These are phyloP conservation scores for Talaromyces proteolyticus DNA, from an alignment of 495 filamentous ascomycete genomes.

Conservation along the genomic window DNA sequence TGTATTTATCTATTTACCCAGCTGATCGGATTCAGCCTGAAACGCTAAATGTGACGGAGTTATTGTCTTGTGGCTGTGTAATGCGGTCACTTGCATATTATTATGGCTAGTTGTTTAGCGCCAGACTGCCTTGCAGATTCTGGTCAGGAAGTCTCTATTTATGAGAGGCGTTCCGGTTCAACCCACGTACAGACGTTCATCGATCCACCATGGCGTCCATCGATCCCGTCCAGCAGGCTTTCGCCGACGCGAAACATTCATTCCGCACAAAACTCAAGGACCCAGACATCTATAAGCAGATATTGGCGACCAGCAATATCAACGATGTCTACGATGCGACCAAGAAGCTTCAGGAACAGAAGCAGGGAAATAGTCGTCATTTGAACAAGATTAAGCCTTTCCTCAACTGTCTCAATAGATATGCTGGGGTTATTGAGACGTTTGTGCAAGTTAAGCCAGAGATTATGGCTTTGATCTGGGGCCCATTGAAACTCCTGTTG, in stretches of 20 bases:
- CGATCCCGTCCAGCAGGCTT: conserved; percentile 13
- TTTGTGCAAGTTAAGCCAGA: conserved; percentile 28
- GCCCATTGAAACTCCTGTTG: conserved; percentile 25
- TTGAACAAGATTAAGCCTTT: conserved; percentile 21
- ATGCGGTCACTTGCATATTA: not conserved
- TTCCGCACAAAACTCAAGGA: conserved; percentile 14
- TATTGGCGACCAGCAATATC: conserved; percentile 12
- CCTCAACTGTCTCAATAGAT: conserved; percentile 16
- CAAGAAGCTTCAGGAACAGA: conserved; percentile 20
- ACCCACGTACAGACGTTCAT: not conserved
- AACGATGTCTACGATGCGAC: conserved; percentile 20
- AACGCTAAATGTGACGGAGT: not conserved
- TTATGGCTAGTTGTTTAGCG: not conserved
- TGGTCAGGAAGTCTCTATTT: too few species aligned
- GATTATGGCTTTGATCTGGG: conserved; percentile 25
- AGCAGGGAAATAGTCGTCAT: conserved; percentile 11
- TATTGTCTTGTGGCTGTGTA: not conserved
- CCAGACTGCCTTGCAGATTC: too few species aligned
- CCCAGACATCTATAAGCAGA: conserved; percentile 11
- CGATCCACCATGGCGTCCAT: not conserved
- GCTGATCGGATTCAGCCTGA: not conserved
- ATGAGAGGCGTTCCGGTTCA: not conserved
- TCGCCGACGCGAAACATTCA: conserved; percentile 11
- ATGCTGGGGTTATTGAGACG: conserved; percentile 15
- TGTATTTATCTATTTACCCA: not conserved